Conservation (phyloP, 495 filamentous ascomycete species). For the Daldinia caldariorum region DNA sequence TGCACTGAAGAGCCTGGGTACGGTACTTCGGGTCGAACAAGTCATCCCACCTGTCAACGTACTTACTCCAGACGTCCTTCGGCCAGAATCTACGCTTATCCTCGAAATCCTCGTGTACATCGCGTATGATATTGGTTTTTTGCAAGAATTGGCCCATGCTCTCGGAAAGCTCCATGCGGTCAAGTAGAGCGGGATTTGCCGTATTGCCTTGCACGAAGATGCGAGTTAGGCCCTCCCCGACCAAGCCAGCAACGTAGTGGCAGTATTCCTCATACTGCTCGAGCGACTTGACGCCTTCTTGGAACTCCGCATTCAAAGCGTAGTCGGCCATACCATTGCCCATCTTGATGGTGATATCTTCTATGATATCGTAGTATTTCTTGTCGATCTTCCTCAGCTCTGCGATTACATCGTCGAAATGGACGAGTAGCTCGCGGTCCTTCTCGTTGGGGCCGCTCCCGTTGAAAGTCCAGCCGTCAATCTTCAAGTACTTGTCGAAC, state of each 20-base stretch:
- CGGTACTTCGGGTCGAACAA: slow-evolving; percentile 84
- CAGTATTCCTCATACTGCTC: slow-evolving; percentile 95
- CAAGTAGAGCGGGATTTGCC: slow-evolving; percentile 83
- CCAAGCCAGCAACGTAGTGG: slow-evolving; percentile 96
- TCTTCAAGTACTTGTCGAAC: slow-evolving; percentile 78
- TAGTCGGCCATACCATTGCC: slow-evolving; percentile 99
- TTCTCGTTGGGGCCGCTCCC: slow-evolving; percentile 92
- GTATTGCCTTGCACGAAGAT: slow-evolving; percentile 90
- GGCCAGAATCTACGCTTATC: slow-evolving; percentile 94
- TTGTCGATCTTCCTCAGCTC: slow-evolving; percentile 93
- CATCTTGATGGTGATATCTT: slow-evolving; percentile 95
- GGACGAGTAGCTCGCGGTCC: slow-evolving; percentile 88
- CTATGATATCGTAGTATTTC: slow-evolving; percentile 84
- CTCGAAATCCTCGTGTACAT: slow-evolving; percentile 87
- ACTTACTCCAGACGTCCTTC: slow-evolving; percentile 93
- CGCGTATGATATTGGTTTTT: slow-evolving; percentile 98
- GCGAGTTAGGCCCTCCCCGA: slow-evolving; percentile 90
- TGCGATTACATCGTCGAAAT: slow-evolving; percentile 85
- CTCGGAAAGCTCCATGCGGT: slow-evolving; percentile 83
- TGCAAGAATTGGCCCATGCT: slow-evolving; percentile 98
- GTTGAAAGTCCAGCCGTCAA: slow-evolving; percentile 89
- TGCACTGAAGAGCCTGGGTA: slow-evolving; percentile 84
- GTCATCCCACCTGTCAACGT: slow-evolving; percentile 88
- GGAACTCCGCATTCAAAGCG: slow-evolving; percentile 79
- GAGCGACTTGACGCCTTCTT: slow-evolving; percentile 83